These are phyloP conservation scores for Corinectria fuckeliana DNA, from an alignment of 2,329 filamentous ascomycete genomes.

Conservation along the genomic window DNA sequence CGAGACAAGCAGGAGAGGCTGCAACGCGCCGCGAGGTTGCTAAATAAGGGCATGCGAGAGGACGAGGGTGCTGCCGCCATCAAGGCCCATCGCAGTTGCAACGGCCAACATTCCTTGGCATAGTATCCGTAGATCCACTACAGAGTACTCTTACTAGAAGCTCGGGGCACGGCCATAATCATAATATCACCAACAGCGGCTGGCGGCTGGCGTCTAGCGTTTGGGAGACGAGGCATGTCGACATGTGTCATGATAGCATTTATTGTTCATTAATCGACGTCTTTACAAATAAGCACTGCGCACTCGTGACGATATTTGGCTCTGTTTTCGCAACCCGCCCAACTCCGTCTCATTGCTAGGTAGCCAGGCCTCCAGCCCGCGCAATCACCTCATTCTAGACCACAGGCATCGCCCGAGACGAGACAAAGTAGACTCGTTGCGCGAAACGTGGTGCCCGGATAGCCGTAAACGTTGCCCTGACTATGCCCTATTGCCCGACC, in stretches of 20 bases:
- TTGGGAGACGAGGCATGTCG: slow-evolving; percentile 34
- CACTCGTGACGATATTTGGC: slow-evolving; percentile 21
- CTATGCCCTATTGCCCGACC: neutral
- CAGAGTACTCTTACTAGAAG: slow-evolving; percentile 24
- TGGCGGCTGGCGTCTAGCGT: neutral
- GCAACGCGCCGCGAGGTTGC: slow-evolving; percentile 48
- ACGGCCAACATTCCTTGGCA: slow-evolving; percentile 12
- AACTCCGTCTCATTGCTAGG: neutral
- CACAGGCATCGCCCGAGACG: neutral
- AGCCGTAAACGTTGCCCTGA: neutral
- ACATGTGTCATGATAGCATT: slow-evolving; percentile 42
- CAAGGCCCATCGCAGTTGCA: slow-evolving; percentile 10
- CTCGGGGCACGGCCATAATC: slow-evolving; percentile 26
- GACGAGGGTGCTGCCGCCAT: slow-evolving; percentile 9
- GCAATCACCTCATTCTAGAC: neutral
- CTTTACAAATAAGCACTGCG: slow-evolving; percentile 26
- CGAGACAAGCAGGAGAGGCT: slow-evolving; percentile 49
- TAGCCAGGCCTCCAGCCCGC: neutral
- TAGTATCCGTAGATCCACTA: slow-evolving; percentile 2
- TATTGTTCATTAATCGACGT: slow-evolving; percentile 40
- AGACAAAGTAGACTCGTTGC: neutral
- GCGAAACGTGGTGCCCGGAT: neutral
- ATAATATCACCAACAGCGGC: slow-evolving; percentile 28
- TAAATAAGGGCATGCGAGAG: slow-evolving; percentile 36
- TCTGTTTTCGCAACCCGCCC: slow-evolving; percentile 13